Conservation (phyloP, 2,329 filamentous ascomycete genomes). For the Curvularia hawaiiensis region DNA sequence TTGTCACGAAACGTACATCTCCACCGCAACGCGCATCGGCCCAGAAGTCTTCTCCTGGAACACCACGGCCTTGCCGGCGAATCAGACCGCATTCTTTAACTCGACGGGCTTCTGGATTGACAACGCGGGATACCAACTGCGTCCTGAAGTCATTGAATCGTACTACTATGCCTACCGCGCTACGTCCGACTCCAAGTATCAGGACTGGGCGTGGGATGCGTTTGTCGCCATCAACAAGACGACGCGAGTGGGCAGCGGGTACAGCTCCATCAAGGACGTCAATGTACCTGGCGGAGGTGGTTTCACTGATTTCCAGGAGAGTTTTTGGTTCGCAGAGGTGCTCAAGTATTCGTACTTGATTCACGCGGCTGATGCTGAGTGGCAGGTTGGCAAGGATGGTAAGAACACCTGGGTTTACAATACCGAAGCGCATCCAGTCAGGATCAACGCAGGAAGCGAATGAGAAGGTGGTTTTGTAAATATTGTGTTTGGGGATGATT, state of each 20-base stretch:
- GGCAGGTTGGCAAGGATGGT: constrained; percentile 58
- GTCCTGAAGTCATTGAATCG: constrained; percentile 82
- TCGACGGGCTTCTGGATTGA: constrained; percentile 74
- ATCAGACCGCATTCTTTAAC: constrained; percentile 64
- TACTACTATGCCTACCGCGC: constrained; percentile 87
- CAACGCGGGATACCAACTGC: constrained; percentile 66
- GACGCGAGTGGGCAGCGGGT: constrained; percentile 69
- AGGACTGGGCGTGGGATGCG: constrained; percentile 83
- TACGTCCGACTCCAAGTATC: constrained; percentile 76
- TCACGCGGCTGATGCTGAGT: constrained; percentile 63
- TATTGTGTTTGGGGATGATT: neutral
- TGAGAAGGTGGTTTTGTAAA: neutral
- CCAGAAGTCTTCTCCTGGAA: constrained; percentile 65
- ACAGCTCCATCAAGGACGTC: constrained; percentile 68
- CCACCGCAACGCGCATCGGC: constrained; percentile 74
- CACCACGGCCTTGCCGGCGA: constrained; percentile 33
- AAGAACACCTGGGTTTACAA: constrained; percentile 66
- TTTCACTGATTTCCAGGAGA: constrained; percentile 76
- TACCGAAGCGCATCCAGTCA: constrained; percentile 68
- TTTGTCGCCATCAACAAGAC: constrained; percentile 71
- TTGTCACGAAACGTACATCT: constrained; percentile 75
- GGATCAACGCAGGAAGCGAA: constrained; percentile 38
- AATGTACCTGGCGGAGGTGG: constrained; percentile 65
- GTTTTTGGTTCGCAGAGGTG: constrained; percentile 86
- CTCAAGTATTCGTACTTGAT: constrained; percentile 84